phyloP scores from a whole-genome alignment of 805 yeast genomes.

The Suhomyces kilbournensis region DNA sequence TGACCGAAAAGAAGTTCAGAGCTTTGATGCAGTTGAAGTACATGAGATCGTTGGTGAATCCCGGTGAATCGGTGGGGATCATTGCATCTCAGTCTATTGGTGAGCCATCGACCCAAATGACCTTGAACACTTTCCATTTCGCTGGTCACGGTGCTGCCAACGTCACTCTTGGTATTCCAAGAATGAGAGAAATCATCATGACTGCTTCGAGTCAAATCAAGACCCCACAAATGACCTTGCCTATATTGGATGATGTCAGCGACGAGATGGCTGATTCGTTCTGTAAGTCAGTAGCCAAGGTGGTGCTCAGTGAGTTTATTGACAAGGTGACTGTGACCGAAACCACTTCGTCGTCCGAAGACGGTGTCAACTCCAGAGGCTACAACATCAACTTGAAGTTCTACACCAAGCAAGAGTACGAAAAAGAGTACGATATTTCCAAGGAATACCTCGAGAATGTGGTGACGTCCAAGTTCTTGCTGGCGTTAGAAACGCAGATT shows the following conservation, averaged over 20 bases:
- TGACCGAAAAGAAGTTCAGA: constrained; percentile 80
- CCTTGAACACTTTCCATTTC: constrained; percentile 93
- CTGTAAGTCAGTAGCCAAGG: constrained; percentile 85
- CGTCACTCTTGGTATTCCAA: constrained; percentile 98
- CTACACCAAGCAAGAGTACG: constrained; percentile 74
- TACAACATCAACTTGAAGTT: constrained; percentile 74
- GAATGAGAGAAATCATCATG: constrained; percentile 99
- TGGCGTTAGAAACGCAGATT: constrained; percentile 67
- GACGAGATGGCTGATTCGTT: constrained; percentile 89
- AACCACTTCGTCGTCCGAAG: constrained; percentile 64
- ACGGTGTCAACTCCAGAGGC: constrained; percentile 55
- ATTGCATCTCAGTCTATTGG: constrained; percentile 98
- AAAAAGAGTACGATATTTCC: constrained; percentile 82
- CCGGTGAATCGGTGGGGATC: constrained; percentile 98
- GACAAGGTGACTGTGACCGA: constrained; percentile 84
- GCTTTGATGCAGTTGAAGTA: constrained; percentile 97
- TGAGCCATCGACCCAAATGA: constrained; percentile 99
- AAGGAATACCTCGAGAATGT: constrained; percentile 74
- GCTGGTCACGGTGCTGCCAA: constrained; percentile 99
- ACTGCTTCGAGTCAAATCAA: constrained; percentile 93
- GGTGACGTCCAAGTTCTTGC: constrained; percentile 62
- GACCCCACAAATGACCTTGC: constrained; percentile 99
- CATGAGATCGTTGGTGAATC: constrained; percentile 91
- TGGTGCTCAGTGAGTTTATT: constrained; percentile 82
- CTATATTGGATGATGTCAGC: constrained; percentile 72